Base-by-base conservation (phyloP, 345 rosid genomes). In the Eucalyptus sp. region DNA sequence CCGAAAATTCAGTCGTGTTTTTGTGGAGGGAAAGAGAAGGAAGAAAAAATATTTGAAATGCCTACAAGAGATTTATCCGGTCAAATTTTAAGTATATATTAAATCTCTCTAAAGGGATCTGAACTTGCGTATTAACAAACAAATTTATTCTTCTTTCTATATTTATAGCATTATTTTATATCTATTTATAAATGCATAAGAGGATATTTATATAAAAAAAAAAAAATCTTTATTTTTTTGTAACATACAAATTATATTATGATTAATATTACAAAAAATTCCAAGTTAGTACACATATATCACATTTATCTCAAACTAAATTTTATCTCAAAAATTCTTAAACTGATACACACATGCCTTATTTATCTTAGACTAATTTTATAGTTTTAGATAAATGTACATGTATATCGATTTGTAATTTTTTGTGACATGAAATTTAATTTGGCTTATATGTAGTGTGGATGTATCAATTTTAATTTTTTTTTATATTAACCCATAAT, bases 281-380 rank as follows among this genome's bases (percentile, higher is more conserved):
- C 7, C 33, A 60, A 60, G 6, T 2, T 27, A 13, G 31, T 6
- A 27, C 31, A 60, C 2, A 13, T 27, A 13, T 62, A 12, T 4
- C 15, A 58, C n/a, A 58, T 62, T 62, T 62, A 27, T 12, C 33
- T 22, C 17, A 29, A 62, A 62, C 33, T 62, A 29, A 62, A 27
- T 29, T 62, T 62, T 29, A 56, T 56, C 1, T 24, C 1, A 24
- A 62, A 62, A 62, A 13, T 13, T 62, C 33, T 13, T 0, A 62
- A 62, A 62, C 1, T 3, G 0, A 60, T 60, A 60, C 8, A 5
- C 2, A 5, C 4, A 1, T 56, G 11, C 1, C 29, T 9, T 24
- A 56, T 56, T 56, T 24, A 52, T 52, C 10, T 10, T 52, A 52
- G 1, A 2, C 25, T 7, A 52, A 52, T 52, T 52, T 52, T 52